Percentiles rank a stretch among this genome's conserved stretches.
phyloP scores from a whole-genome alignment of 2,329 filamentous ascomycete species.

The Botryotinia narcissicola region DNA sequence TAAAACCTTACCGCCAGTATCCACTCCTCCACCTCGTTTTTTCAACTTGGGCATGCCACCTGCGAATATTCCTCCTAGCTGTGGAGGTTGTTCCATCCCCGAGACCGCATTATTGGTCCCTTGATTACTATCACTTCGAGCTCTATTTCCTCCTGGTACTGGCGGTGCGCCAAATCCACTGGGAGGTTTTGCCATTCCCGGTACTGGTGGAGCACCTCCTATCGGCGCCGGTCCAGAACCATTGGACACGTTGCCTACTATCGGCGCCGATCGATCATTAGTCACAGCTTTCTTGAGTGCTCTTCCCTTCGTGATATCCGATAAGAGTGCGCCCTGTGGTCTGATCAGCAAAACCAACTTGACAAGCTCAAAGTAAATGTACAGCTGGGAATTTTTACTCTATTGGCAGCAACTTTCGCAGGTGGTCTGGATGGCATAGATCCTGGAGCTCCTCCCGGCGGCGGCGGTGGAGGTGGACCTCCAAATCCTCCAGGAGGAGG shows the following conservation, averaged over 20 bases:
- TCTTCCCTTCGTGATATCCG: constrained; percentile 81
- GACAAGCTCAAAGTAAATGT: constrained; percentile 28
- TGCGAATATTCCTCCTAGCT: constrained; percentile 83
- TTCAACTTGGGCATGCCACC: constrained; percentile 94
- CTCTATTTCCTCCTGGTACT: constrained; percentile 62
- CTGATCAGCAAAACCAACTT: constrained; percentile 31
- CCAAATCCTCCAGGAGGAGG: constrained; percentile 46
- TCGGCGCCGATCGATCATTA: constrained; percentile 87
- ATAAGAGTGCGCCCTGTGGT: constrained; percentile 74
- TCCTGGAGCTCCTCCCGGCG: constrained; percentile 54
- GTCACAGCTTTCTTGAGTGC: constrained; percentile 81
- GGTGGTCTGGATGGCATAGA: constrained; percentile 56
- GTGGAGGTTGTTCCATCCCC: constrained; percentile 63
- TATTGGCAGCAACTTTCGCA: constrained; percentile 50
- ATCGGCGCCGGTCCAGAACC: constrained; percentile 59
- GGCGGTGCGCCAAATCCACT: constrained; percentile 66
- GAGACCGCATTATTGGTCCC: constrained; percentile 45
- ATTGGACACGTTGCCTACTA: constrained; percentile 56
- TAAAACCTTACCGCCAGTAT: constrained; percentile 60
- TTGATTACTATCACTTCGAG: constrained; percentile 81
- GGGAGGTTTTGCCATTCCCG: constrained; percentile 58
- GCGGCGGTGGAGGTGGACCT: constrained; percentile 42
- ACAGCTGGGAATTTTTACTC: constrained; percentile 53
- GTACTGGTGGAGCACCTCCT: constrained; percentile 79
- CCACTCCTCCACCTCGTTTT: constrained; percentile 76